These are phyloP conservation scores for Cubamyces lactineus DNA, from an alignment of 768 basidiomycete species.

Conservation along the genomic window DNA sequence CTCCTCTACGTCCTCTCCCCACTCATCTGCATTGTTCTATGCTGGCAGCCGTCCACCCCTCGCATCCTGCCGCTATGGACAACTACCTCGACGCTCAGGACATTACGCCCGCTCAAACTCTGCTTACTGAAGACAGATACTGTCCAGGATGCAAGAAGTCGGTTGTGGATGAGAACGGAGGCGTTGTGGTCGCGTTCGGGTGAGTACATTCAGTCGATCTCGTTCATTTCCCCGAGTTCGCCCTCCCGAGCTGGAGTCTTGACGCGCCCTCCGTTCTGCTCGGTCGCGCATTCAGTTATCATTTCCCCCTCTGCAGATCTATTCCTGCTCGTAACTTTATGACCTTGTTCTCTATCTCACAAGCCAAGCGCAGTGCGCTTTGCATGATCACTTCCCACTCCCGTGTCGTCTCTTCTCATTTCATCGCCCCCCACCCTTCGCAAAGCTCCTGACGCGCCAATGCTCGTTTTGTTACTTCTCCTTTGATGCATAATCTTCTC, in stretches of 20 bases:
- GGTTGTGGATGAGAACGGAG: constrained; percentile 79
- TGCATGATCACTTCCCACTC: too few relatives aligned
- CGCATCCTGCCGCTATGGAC: constrained; percentile 16
- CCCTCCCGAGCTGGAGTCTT: neutral
- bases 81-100: constrained; percentile 14
- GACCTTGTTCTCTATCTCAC: neutral
- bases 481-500: constrained; percentile 2
- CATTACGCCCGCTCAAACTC: constrained; percentile 27
- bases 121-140: constrained; percentile 52
- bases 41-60: constrained; percentile 20
- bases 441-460: neutral
- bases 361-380: too few relatives aligned
- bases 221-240: neutral
- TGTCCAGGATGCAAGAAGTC: constrained; percentile 86
- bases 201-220: constrained; percentile 46
- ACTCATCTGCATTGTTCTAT: neutral
- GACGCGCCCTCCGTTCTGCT: constrained; percentile 3
- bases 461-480: neutral
- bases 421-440: neutral
- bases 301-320: neutral
- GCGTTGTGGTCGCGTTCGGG: constrained; percentile 96
- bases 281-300: constrained; percentile 2
- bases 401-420: neutral
- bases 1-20: neutral
- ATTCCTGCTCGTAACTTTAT: neutral